These are phyloP conservation scores for Austroboletus festivus DNA, from an alignment of 768 basidiomycete species.

Conservation along the genomic window DNA sequence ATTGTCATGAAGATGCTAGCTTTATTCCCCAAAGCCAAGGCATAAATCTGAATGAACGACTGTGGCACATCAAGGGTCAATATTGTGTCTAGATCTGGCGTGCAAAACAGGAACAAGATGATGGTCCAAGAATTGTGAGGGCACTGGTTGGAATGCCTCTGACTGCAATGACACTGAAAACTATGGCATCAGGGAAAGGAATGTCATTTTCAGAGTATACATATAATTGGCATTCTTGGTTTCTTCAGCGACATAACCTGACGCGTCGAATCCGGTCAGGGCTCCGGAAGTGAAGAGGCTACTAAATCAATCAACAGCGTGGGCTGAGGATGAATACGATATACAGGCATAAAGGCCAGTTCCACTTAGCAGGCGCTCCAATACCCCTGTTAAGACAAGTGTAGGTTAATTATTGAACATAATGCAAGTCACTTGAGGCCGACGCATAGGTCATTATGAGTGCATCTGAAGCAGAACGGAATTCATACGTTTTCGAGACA, in stretches of 20 bases:
- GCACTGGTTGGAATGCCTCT: conserved; percentile 80
- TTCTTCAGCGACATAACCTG: conserved; percentile 86
- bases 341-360: conserved; percentile 86
- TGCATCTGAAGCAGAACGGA: conserved; percentile 78
- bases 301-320: conserved; percentile 30
- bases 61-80: conserved; percentile 82
- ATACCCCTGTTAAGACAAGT: conserved; percentile 73
- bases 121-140: conserved; percentile 73
- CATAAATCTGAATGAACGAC: conserved; percentile 88
- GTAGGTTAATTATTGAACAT: not conserved
- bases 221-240: conserved; percentile 72
- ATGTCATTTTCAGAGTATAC: not conserved
- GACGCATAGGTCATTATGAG: conserved; percentile 78
- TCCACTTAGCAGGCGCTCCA: conserved; percentile 83
- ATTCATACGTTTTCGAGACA: conserved; percentile 85
- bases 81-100: conserved; percentile 70
- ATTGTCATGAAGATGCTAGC: conserved; percentile 85
- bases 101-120: conserved; percentile 83
- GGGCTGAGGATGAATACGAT: conserved; percentile 17
- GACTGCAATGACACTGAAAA: conserved; percentile 64
- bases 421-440: conserved; percentile 26
- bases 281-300: conserved; percentile 87
- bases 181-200: not conserved
- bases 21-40: conserved; percentile 74
- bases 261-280: conserved; percentile 87